These are phyloP conservation scores for Asclepias syriaca DNA, from an alignment of 257 asterid species.

Conservation along the genomic window DNA sequence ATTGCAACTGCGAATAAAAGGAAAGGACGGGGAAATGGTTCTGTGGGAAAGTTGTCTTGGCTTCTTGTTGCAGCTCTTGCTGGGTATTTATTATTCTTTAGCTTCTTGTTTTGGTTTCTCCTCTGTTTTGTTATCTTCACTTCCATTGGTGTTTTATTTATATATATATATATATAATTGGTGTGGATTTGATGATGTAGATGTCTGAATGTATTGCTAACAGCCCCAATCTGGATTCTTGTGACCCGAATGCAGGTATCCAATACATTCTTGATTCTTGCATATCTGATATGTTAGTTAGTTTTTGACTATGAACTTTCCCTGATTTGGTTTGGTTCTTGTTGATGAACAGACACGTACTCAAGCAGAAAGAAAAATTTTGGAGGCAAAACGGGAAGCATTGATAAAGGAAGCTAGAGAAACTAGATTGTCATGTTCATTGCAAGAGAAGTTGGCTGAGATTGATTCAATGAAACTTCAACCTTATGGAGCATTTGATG, in stretches of 20 bases:
- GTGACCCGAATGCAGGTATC: constrained; percentile 96
- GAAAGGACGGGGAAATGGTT: constrained; percentile 72
- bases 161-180: neutral
- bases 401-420: constrained; percentile 53
- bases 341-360: constrained; percentile 60
- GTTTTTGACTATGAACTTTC: neutral
- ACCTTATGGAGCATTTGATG: constrained; percentile 78
- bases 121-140: neutral
- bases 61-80: constrained; percentile 91
- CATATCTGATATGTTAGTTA: neutral
- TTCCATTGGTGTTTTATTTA: neutral
- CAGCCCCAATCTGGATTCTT: constrained; percentile 89
- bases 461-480: constrained; percentile 66
- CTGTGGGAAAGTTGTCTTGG: constrained; percentile 91
- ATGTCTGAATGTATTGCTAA: constrained; percentile 68
- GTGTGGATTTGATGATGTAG: constrained; percentile 30
- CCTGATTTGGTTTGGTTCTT: neutral
- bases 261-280: neutral
- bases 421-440: constrained; percentile 27
- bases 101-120: neutral
- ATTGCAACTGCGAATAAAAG: constrained; percentile 52
- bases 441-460: constrained; percentile 48
- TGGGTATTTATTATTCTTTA: constrained; percentile 44
- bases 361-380: constrained; percentile 75
- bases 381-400: constrained; percentile 71